A percentile compares a stretch with the other conserved stretches of the same genome.
phyloP scores from a whole-genome alignment of 1,284 basidiomycete species.

The Vanrija sp. region DNA sequence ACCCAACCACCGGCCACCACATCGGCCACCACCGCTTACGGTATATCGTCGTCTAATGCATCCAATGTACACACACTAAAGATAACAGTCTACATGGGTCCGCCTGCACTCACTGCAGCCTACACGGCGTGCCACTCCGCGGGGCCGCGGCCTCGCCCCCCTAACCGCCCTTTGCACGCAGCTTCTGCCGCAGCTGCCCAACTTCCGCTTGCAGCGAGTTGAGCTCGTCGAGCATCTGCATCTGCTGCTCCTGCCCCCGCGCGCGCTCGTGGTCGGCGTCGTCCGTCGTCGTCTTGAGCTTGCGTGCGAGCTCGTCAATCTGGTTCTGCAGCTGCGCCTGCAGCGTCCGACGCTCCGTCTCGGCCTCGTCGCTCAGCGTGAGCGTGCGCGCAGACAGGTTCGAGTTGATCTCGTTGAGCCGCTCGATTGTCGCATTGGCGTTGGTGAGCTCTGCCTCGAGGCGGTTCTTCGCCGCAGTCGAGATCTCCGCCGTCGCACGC shows the following conservation, averaged over 20 bases:
- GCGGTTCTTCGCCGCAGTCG: slow-evolving; percentile 60
- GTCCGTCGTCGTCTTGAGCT: slow-evolving; percentile 30
- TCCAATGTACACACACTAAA: too few species aligned
- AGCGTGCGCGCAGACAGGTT: slow-evolving; percentile 66
- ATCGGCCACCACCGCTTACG: too few species aligned
- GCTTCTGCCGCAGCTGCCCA: slow-evolving; percentile 37
- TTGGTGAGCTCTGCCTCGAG: slow-evolving; percentile 66
- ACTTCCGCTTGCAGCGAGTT: slow-evolving; percentile 49
- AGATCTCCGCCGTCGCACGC: slow-evolving; percentile 51
- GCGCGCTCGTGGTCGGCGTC: slow-evolving; percentile 40
- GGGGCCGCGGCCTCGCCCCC: too few species aligned
- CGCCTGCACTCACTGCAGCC: too few species aligned
- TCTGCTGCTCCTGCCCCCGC: slow-evolving; percentile 40
- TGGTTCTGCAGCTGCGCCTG: slow-evolving; percentile 29
- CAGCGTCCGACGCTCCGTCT: slow-evolving; percentile 33
- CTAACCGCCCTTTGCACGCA: slow-evolving; percentile 14
- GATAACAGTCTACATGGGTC: too few species aligned
- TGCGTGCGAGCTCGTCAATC: slow-evolving; percentile 30
- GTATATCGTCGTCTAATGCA: too few species aligned
- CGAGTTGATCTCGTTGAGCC: slow-evolving; percentile 72
- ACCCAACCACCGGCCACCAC: too few species aligned
- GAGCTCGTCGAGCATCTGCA: slow-evolving; percentile 49
- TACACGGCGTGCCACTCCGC: too few species aligned
- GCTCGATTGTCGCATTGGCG: slow-evolving; percentile 64
- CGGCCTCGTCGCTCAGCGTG: slow-evolving; percentile 70